These are phyloP conservation scores for Yarrowia sp. DNA, from an alignment of 805 yeast species.

Conservation along the genomic window DNA sequence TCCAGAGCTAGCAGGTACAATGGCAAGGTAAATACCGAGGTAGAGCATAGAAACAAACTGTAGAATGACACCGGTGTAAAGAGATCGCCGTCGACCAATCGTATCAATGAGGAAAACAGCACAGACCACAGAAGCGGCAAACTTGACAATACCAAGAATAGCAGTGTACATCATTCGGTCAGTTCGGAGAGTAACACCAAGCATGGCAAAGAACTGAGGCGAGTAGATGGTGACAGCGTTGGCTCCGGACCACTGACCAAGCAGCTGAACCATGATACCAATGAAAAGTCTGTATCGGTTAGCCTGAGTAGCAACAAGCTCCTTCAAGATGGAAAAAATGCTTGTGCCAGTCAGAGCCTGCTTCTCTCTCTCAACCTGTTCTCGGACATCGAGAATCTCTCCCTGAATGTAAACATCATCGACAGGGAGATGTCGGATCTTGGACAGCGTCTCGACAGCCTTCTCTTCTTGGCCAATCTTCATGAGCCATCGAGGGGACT, in stretches of 20 bases:
- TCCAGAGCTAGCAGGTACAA: conserved; percentile 36
- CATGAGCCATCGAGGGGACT: conserved; percentile 54
- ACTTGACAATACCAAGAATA: conserved; percentile 52
- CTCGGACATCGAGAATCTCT: conserved; percentile 52
- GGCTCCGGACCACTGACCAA: conserved; percentile 55
- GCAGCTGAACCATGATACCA: conserved; percentile 41
- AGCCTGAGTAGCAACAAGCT: conserved; percentile 41
- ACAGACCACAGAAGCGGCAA: conserved; percentile 46
- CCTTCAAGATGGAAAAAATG: conserved; percentile 39
- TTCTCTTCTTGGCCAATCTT: conserved; percentile 43
- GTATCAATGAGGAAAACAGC: conserved; percentile 55
- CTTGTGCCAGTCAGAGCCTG: conserved; percentile 34
- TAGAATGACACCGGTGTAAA: conserved; percentile 47
- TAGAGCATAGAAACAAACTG: conserved; percentile 46
- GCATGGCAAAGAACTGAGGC: conserved; percentile 49
- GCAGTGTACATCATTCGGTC: conserved; percentile 49
- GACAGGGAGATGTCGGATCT: conserved; percentile 45
- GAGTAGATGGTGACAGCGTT: conserved; percentile 56
- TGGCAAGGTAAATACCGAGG: conserved; percentile 46
- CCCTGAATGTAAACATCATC: conserved; percentile 50
- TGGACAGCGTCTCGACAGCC: conserved; percentile 44
- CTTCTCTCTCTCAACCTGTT: conserved; percentile 43
- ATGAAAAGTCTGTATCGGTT: conserved; percentile 44
- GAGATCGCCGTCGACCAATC: conserved; percentile 50
- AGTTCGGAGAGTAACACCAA: conserved; percentile 44